Evolutionary conservation across 176 grass and related monocot species (phyloP), one percentile per base, ranked within the genome.

Genomic region (Musa itinerans): DNA sequence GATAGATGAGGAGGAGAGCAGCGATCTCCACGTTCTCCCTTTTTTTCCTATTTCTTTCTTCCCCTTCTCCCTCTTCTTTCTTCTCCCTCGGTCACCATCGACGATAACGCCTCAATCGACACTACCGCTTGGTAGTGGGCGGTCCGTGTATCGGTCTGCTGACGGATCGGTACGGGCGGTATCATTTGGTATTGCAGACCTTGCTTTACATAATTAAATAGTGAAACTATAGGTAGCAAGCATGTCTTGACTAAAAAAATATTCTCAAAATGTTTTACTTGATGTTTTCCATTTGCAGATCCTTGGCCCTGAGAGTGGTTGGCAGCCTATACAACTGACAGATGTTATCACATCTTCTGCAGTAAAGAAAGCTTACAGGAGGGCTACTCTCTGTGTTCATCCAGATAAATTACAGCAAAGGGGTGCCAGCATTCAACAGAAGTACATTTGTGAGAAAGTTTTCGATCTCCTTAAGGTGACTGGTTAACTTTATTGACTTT

Each of bases 371-470:
- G 85, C 96, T 67, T 99, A 92, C 67, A 89, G 96, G 80, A 99
- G 79, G 78, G 90, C 96, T 83, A 99, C 96, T 17, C 90, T 99
- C 67, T 99, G 85, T 83, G 91, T 99, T 74, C 96, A 99, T 88
- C 91, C 96, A n/a, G 96, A 99, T 83, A 99, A 99, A 74, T 68
- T 99, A 57, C 96, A 99, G 80, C 96, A 99, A 76, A 86, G 89
- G n/a, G 90, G 96, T 72, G 91, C 90, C 76, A 94, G 85, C 58
- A 89, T 99, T 55, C 92, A 90, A 70, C 96, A 92, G 71, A 99
- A 95, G 76, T 99, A 99, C 79, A 89, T 99, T 69, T 94, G 96
- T 50, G 96, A 99, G 87, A 94, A 99, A 80, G 96, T 99, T 54
- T 99, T 92, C 76, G 96, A 99, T 87, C 96, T 95, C 77, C 96